Conservation (phyloP, 2,329 filamentous ascomycete genomes). For the Pseudogymnoascus verrucosus region DNA sequence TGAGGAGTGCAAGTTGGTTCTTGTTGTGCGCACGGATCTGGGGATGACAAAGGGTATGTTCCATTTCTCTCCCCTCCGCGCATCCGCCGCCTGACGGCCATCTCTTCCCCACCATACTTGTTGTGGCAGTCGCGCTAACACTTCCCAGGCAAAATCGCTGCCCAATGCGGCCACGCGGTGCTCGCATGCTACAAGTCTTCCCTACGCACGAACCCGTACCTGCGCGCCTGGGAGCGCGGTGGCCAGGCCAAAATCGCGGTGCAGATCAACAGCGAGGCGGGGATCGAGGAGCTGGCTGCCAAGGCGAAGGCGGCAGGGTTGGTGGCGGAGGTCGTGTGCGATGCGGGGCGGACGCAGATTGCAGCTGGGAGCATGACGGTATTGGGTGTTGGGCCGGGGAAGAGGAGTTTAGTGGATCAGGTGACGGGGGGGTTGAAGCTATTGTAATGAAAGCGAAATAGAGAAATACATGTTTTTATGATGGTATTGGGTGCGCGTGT, state of each 20-base stretch:
- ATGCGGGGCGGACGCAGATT: constrained; percentile 97
- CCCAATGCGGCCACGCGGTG: constrained; percentile 92
- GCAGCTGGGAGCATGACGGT: constrained; percentile 88
- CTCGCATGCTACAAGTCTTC: constrained; percentile 93
- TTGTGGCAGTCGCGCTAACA: constrained; percentile 1
- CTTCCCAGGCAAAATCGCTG: constrained; percentile 80
- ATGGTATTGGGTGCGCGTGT: background rate
- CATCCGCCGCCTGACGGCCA: constrained; percentile 6
- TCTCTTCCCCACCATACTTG: constrained; percentile 10
- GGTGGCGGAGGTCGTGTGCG: constrained; percentile 82
- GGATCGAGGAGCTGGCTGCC: constrained; percentile 64
- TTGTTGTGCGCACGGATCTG: constrained; percentile 87
- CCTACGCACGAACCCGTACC: constrained; percentile 48
- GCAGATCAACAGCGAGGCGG: constrained; percentile 79
- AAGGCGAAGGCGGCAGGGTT: constrained; percentile 76
- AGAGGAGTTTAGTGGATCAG: constrained; percentile 77
- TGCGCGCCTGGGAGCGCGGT: constrained; percentile 74
- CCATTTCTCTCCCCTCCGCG: constrained; percentile 7
- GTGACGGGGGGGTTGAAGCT: constrained; percentile 82
- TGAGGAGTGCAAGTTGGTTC: constrained; percentile 89
- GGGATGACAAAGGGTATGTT: constrained; percentile 90
- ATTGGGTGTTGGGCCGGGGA: constrained; percentile 72
- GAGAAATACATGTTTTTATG: background rate
- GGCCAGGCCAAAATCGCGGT: constrained; percentile 94
- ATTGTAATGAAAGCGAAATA: constrained; percentile 42